Base-by-base conservation (phyloP, 345 rosid genomes). In the Euphorbia lathyris region DNA sequence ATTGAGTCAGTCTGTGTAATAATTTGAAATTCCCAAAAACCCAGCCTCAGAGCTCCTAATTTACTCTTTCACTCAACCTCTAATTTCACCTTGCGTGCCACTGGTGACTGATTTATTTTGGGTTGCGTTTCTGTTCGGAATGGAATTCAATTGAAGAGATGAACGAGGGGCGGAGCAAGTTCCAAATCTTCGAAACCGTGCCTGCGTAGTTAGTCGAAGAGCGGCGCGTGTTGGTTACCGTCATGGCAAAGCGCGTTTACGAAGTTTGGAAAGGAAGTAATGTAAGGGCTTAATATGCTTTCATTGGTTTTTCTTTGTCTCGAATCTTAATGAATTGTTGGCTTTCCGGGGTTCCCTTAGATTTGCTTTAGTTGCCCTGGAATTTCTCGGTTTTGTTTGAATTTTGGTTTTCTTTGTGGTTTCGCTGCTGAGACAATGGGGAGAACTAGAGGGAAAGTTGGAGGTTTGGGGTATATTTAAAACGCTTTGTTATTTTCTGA, bases 221-320 rank as follows among this genome's bases (percentile, higher is more conserved):
- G 68, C 34, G 64, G 64, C 63, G 76, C 64, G 63, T 60, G 76
- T 5, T 57, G 32, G 45, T 29, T 75, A 53, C 67, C 75, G 64
- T 74, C 62, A 90, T 90, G 97, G 94, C 86, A 22, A 87, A 87
- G 80, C 92, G 98, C 79, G 93, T 89, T 22, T 90, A 80, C 71
- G 85, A 93, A 81, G 88, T 72, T 62, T 93, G 98, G 98, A 87
- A 85, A 89, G 98, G 98, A 72, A 90, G 87, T 65, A 93, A 89
- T 83, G 98, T 92, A 85, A 85, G 91, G 58, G 64, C 60, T 40
- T 36, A 14, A 7, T 51, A 10, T 56, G 69, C 30, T 71, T 22
- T 38, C 9, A 70, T 26, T 58, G 56, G 22, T 73, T 43, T 58
- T 65, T 51, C 64, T 59, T 29, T n/a, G 57, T 52, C 12, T 11